These are phyloP conservation scores for Misopates orontium DNA, from an alignment of 257 asterid genomes.

Conservation along the genomic window DNA sequence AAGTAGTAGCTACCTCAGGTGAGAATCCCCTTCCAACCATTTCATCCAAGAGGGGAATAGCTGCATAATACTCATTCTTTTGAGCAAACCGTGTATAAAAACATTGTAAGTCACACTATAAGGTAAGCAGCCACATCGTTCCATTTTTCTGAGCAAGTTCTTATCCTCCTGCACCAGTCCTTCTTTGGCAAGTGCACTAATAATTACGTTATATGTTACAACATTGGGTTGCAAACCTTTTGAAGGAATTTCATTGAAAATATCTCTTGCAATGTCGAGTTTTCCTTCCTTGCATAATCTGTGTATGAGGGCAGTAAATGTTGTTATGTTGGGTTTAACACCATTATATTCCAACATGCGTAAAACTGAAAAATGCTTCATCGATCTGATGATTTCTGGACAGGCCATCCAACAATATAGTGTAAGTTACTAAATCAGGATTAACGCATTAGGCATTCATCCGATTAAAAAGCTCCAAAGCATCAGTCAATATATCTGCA, in stretches of 20 bases:
- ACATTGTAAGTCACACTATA: slow-evolving; percentile 6
- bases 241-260: not conserved
- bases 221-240: slow-evolving; percentile 2
- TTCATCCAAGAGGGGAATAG: slow-evolving; percentile 9
- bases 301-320: not conserved
- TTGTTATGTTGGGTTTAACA: not conserved
- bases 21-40: slow-evolving; percentile 13
- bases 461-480: slow-evolving; percentile 16
- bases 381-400: not conserved
- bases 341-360: slow-evolving; percentile 10
- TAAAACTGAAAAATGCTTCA: slow-evolving; percentile 2
- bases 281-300: slow-evolving; percentile 16
- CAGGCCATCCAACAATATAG: slow-evolving; percentile 9
- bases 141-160: slow-evolving; percentile 9
- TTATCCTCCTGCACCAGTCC: not conserved
- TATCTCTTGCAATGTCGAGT: not conserved
- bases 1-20: not conserved
- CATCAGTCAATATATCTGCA: slow-evolving; percentile 6
- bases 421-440: slow-evolving; percentile 6
- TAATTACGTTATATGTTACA: not conserved
- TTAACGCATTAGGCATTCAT: slow-evolving; percentile 12
- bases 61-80: slow-evolving; percentile 5
- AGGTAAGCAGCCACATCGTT: slow-evolving; percentile 8
- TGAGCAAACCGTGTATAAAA: slow-evolving; percentile 10
- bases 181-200: slow-evolving; percentile 7